Percentiles rank a stretch among this genome's conserved stretches.
phyloP scores from a whole-genome alignment of 805 yeast genomes.

The Suhomyces pyralidae region DNA sequence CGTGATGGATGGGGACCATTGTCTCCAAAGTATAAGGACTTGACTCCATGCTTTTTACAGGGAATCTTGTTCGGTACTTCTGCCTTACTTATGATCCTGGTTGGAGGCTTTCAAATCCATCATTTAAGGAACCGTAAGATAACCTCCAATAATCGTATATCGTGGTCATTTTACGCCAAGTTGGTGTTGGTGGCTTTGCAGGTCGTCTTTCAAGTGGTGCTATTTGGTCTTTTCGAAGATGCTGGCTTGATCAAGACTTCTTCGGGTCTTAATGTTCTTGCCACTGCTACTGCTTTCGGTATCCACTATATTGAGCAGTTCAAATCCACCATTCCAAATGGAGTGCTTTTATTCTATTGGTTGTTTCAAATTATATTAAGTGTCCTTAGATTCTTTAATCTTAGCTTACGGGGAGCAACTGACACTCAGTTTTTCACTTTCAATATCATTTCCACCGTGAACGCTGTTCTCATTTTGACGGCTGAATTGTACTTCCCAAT shows the following conservation, averaged over 20 bases:
- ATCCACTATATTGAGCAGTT: conserved; percentile 72
- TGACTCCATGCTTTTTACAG: conserved; percentile 59
- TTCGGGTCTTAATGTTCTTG: conserved; percentile 30
- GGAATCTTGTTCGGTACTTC: conserved; percentile 45
- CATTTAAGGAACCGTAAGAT: conserved; percentile 30
- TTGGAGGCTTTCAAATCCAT: conserved; percentile 39
- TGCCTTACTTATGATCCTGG: conserved; percentile 41
- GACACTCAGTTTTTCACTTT: conserved; percentile 42
- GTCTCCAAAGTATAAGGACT: conserved; percentile 45
- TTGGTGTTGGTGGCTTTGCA: conserved; percentile 39
- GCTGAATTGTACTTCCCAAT: conserved; percentile 45
- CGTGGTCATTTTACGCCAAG: conserved; percentile 43
- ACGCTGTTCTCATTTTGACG: conserved; percentile 38
- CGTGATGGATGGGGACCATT: conserved; percentile 41
- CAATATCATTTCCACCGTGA: conserved; percentile 23
- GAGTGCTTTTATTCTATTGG: conserved; percentile 76
- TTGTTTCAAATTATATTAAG: conserved; percentile 51
- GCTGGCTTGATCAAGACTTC: conserved; percentile 25
- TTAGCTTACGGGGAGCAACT: conserved; percentile 33
- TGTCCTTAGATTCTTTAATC: conserved; percentile 41
- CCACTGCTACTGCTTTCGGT: conserved; percentile 49
- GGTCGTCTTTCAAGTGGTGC: conserved; percentile 31
- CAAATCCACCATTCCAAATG: conserved; percentile 62
- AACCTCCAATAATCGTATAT: conserved; percentile 27
- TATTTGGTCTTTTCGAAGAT: conserved; percentile 12